A percentile compares a stretch with the other conserved stretches of the same genome.
These are phyloP conservation scores for Haplosporangium sp. DNA, from an alignment of 371 early-diverging fungal species.

Conservation along the genomic window DNA sequence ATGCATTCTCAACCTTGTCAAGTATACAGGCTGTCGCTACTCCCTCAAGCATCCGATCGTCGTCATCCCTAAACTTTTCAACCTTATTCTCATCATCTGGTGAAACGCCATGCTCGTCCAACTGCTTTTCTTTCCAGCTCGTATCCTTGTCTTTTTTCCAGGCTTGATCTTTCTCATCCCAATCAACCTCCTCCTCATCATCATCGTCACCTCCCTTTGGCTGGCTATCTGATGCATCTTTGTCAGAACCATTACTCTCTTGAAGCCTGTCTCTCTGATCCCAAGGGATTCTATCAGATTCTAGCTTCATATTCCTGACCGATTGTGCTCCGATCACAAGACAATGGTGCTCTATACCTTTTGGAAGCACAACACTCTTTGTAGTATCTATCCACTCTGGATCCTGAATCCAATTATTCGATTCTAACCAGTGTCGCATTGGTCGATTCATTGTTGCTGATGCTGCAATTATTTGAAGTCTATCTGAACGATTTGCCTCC, in stretches of 20 bases:
- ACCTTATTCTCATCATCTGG: slow-evolving; percentile 13
- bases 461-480: slow-evolving; percentile 67
- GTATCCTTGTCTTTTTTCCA: slow-evolving; percentile 33
- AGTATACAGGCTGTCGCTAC: slow-evolving; percentile 63
- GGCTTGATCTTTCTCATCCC: slow-evolving; percentile 30
- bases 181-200: slow-evolving; percentile 27
- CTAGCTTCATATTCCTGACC: slow-evolving; percentile 63
- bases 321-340: slow-evolving; percentile 63
- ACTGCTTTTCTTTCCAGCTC: slow-evolving; percentile 34
- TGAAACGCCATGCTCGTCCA: slow-evolving; percentile 18
- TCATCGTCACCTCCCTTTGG: neutral
- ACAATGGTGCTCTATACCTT: slow-evolving; percentile 66
- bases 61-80: slow-evolving; percentile 63
- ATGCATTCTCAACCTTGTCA: slow-evolving; percentile 64
- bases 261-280: neutral
- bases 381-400: slow-evolving; percentile 75
- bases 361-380: slow-evolving; percentile 56
- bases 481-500: slow-evolving; percentile 31
- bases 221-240: neutral
- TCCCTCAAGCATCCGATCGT: slow-evolving; percentile 74
- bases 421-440: slow-evolving; percentile 66
- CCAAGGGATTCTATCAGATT: slow-evolving; percentile 10
- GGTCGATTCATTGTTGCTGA: slow-evolving; percentile 84
- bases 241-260: neutral
- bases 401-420: slow-evolving; percentile 66